Base-by-base conservation (phyloP, 1,284 basidiomycete genomes). In the Fomes fomentarius region DNA sequence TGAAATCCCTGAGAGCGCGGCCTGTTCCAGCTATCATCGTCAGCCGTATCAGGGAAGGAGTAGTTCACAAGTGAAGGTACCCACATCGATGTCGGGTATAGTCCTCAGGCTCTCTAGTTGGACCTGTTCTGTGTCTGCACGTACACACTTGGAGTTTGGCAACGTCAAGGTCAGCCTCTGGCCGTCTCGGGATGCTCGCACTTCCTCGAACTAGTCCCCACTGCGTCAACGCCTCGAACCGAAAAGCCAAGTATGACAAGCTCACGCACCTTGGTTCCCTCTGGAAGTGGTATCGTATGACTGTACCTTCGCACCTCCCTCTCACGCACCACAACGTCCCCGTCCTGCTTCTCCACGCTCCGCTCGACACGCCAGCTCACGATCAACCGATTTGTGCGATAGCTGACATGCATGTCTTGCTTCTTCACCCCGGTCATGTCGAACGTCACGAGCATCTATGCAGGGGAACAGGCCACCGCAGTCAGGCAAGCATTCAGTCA, bases 321-420 rank as follows among this genome's bases (percentile, higher is more conserved):
- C 63, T 89, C 87, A 50, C 84, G 76, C 34, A 87, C 74, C 17
- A 83, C 64, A 19, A 78, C 74, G n/a, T 79, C 82, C 22, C 76
- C 76, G 57, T 89, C 86, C 60, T 80, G 76, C 71, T 75, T 79
- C 67, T 89, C 87, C 9, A 76, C 71, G 38, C 81, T 74, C 59
- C 79, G 81, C 48, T 80, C 74, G 7, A 74, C 78, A 53, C 80
- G 75, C 86, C 88, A 90, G n/a, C 80, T 84, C 35, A 90, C 74
- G 25, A 87, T 74, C n/a, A 90, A 70, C 31, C 81, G 72, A 58
- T 78, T 81, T 47, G 78, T 75, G 52, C 85, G 84, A 62, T 81
- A 89, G 65, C 81, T 87, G 63, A 90, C 83, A 59, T 89, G 87
- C 53, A 89, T 81, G 55, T 90, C 83, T 54, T 87, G 77, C 66